phyloP scores from a whole-genome alignment of 2,329 filamentous ascomycete genomes.

The Colletotrichum sp. region DNA sequence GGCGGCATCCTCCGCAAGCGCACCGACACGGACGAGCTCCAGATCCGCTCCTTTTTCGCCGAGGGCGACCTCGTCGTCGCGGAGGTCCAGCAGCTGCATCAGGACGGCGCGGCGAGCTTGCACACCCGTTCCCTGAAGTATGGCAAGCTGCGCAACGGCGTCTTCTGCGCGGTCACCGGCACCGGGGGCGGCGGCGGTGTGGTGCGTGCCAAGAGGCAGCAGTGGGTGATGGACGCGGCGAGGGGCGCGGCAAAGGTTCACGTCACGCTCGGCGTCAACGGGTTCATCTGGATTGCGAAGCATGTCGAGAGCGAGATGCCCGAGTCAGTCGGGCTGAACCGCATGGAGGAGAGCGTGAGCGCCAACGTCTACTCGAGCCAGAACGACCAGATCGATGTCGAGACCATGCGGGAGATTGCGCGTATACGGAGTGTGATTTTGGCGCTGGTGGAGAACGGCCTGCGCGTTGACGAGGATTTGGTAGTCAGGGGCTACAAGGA shows the following conservation, averaged over 20 bases:
- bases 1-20: conserved; percentile 90
- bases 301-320: conserved; percentile 71
- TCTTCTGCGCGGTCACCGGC: conserved; percentile 83
- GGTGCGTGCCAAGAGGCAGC: conserved; percentile 81
- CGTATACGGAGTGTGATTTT: conserved; percentile 81
- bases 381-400: conserved; percentile 82
- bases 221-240: conserved; percentile 75
- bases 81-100: conserved; percentile 89
- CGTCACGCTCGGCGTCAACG: conserved; percentile 91
- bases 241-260: conserved; percentile 73
- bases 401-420: conserved; percentile 87
- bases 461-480: conserved; percentile 89
- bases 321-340: conserved; percentile 74
- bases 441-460: conserved; percentile 80
- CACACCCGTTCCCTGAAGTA: conserved; percentile 93
- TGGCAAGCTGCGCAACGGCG: conserved; percentile 91
- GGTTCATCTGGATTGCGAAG: conserved; percentile 94
- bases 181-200: conserved; percentile 87
- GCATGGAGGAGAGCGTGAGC: conserved; percentile 86
- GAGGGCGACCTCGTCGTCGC: conserved; percentile 94
- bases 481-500: conserved; percentile 84
- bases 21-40: conserved; percentile 94
- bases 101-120: conserved; percentile 83
- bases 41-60: conserved; percentile 96
- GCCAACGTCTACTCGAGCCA: conserved; percentile 92